A percentile compares a stretch with the other conserved stretches of the same genome.
These are phyloP conservation scores for Epichloe brachyelytri DNA, from an alignment of 2,329 filamentous ascomycete species.

Conservation along the genomic window DNA sequence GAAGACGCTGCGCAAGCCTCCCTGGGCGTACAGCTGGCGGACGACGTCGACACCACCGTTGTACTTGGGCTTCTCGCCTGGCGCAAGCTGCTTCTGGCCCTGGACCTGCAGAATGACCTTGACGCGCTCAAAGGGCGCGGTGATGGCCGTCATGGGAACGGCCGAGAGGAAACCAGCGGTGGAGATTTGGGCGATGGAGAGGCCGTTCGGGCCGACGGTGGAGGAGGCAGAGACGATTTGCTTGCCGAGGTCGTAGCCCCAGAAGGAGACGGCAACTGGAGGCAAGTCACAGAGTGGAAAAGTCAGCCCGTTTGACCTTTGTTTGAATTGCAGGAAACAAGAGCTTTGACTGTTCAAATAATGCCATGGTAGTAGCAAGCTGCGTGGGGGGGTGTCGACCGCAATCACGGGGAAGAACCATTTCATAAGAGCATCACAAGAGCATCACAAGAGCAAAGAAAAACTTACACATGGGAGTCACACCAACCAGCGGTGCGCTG, in stretches of 20 bases:
- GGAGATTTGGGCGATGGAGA: slow-evolving; percentile 76
- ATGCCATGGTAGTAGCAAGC: too few relatives aligned
- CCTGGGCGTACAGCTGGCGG: slow-evolving; percentile 81
- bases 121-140: slow-evolving; percentile 96
- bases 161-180: slow-evolving; percentile 95
- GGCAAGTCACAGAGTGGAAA: too few relatives aligned
- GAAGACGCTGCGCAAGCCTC: slow-evolving; percentile 84
- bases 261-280: slow-evolving; percentile 55
- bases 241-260: slow-evolving; percentile 95
- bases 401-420: not conserved
- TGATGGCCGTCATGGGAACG: slow-evolving; percentile 94
- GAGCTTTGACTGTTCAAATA: too few relatives aligned
- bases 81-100: slow-evolving; percentile 76
- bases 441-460: not conserved
- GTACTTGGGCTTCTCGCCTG: slow-evolving; percentile 89
- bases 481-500: slow-evolving; percentile 83
- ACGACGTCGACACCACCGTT: slow-evolving; percentile 80
- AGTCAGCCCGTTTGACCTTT: not conserved
- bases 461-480: slow-evolving; percentile 94
- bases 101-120: slow-evolving; percentile 98
- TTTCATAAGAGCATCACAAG: too few relatives aligned
- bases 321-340: too few relatives aligned
- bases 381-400: too few relatives aligned
- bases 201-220: slow-evolving; percentile 53
- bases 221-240: slow-evolving; percentile 61